Evolutionary conservation across 2,329 filamentous ascomycete species (phyloP).

Genomic region (Exophiala calicioides): DNA sequence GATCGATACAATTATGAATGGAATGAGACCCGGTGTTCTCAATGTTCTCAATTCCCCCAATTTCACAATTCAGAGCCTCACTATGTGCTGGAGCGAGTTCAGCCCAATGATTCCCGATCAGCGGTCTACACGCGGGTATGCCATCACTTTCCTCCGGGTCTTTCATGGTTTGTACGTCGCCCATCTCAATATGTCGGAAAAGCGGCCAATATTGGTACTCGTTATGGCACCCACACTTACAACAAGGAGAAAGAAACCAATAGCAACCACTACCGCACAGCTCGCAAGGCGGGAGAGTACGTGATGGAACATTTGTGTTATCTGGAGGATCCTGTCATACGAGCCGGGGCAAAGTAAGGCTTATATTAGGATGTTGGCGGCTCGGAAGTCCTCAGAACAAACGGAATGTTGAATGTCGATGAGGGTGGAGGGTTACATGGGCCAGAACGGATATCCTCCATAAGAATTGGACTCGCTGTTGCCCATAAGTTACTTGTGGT

Average conservation of each 20-base stretch:
- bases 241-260: neutral
- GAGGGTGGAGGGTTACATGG: too few species aligned
- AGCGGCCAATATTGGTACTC: neutral
- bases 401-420: too few species aligned
- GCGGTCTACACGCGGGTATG: neutral
- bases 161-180: neutral
- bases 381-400: too few species aligned
- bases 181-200: neutral
- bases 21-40: neutral
- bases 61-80: constrained; percentile 1
- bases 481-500: too few species aligned
- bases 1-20: neutral
- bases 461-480: too few species aligned
- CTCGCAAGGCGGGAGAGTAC: neutral
- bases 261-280: neutral
- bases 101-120: neutral
- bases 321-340: neutral
- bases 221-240: neutral
- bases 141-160: neutral
- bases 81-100: neutral
- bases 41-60: neutral
- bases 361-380: too few species aligned
- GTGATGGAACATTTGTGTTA: neutral
- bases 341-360: neutral
- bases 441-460: too few species aligned